These are phyloP conservation scores for Exophiala dermatitidis DNA, from an alignment of 2,329 filamentous ascomycete genomes.

Conservation along the genomic window DNA sequence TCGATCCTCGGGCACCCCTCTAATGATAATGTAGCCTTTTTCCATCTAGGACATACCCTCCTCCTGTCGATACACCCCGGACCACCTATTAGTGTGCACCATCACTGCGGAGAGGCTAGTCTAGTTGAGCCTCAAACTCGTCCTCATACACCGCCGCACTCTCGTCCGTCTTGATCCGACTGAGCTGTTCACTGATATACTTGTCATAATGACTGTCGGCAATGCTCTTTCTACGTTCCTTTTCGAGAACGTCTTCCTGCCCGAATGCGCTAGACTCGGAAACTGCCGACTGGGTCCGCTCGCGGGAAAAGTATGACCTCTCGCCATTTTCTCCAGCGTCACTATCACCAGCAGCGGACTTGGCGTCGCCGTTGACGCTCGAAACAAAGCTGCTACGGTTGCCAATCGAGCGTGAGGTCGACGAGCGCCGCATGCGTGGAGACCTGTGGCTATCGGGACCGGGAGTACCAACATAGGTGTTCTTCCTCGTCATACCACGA, in stretches of 20 bases:
- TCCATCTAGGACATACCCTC: neutral
- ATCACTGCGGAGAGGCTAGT: slow-evolving; percentile 27
- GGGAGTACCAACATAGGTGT: slow-evolving; percentile 16
- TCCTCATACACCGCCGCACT: slow-evolving; percentile 49
- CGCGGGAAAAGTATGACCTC: slow-evolving; percentile 8
- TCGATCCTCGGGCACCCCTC: neutral
- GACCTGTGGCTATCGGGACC: slow-evolving; percentile 29
- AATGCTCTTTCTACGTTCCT: slow-evolving; percentile 39
- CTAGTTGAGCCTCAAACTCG: slow-evolving; percentile 55
- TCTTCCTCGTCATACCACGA: slow-evolving; percentile 41
- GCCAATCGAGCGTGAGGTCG: slow-evolving; percentile 72
- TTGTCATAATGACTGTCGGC: slow-evolving; percentile 66
- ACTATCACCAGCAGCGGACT: slow-evolving; percentile 5
- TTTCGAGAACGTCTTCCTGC: slow-evolving; percentile 25
- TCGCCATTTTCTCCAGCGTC: slow-evolving; percentile 43
- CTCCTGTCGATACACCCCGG: no score
- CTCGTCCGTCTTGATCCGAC: slow-evolving; percentile 55
- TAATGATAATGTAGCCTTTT: neutral
- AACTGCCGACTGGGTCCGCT: neutral
- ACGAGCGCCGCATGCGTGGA: slow-evolving; percentile 36
- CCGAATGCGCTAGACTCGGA: slow-evolving; percentile 24
- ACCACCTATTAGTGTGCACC: neutral
- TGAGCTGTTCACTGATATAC: slow-evolving; percentile 75
- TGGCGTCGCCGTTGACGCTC: slow-evolving; percentile 39
- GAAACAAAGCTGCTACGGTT: slow-evolving; percentile 59